Evolutionary conservation across 2,329 filamentous ascomycete species (phyloP), one percentile per base, ranked within the genome.

Genomic region (Colletotrichum aenigma): DNA sequence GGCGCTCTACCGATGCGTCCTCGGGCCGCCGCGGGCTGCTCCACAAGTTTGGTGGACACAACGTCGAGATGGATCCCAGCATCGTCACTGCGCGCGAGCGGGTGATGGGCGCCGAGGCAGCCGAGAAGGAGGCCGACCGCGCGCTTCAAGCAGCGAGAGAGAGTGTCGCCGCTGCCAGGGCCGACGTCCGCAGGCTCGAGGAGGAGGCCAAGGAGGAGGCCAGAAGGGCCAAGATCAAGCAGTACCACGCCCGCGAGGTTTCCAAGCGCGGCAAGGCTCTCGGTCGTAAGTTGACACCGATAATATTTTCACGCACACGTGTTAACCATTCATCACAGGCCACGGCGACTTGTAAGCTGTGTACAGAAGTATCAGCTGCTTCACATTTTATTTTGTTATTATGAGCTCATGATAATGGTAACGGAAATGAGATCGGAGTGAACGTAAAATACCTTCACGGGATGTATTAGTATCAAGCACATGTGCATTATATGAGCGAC

Each of bases 221-320:
- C 3, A 86, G 92, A 26, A 83, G 89, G 56, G 93, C 93, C 3
- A 93, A 91, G 88, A 90, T 94, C 67, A 94, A 94, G 89, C 89
- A 93, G 83, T 87, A 88, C 68, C 91, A 94, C 80, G 93, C 92
- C 2, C 88, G 87, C 79, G 90, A 91, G 80, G 89, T 94, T 34
- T 92, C 90, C 7, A 94, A 93, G 90, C 87, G 92, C 68, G 92
- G 91, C n/a, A 92, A 92, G 83, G 88, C 90, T n/a, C 89, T 94
- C 74, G 93, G 93, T 71, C 90, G 92, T 93, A 87, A 86, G 90
- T 91, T 58, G n/a, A 43, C 4, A 32, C 58, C 36, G 15, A 10
- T 10, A 3, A 12, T 8, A 7, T n/a, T 34, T 15, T 18, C 10
- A 56, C 7, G 12, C 18, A 10, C 6, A 8, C 18, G 4, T 32